Conservation (phyloP, 768 basidiomycete genomes). For the Tylopilus sp. region DNA sequence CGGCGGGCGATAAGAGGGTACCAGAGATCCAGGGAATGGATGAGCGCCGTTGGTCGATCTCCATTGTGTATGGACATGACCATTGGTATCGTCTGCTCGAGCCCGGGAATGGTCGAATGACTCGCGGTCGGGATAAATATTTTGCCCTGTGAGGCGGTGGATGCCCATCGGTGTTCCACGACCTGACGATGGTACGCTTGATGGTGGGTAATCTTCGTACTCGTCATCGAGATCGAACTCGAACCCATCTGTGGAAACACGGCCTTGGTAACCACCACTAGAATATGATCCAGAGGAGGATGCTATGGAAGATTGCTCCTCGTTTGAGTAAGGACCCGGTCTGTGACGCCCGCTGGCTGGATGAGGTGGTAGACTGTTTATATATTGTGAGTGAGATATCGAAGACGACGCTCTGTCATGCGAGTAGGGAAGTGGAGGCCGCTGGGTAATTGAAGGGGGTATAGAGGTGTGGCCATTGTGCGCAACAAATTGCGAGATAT, state of each 20-base stretch:
- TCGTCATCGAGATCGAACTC: conserved; percentile 74
- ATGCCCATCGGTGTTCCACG: conserved; percentile 70
- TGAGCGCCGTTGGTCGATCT: conserved; percentile 45
- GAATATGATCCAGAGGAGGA: conserved; percentile 32
- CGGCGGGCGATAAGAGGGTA: conserved; percentile 37
- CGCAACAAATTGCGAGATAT: conserved; percentile 47
- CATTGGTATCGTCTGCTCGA: conserved; percentile 65
- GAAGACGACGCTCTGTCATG: conserved; percentile 38
- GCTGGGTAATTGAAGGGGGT: conserved; percentile 35
- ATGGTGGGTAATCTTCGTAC: conserved; percentile 68
- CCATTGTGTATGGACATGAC: conserved; percentile 64
- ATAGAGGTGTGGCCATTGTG: conserved; percentile 39
- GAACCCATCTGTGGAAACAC: conserved; percentile 65
- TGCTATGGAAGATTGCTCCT: conserved; percentile 35
- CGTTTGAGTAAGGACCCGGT: conserved; percentile 37
- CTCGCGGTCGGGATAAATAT: conserved; percentile 58
- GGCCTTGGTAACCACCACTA: conserved; percentile 23
- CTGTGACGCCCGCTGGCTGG: conserved; percentile 34
- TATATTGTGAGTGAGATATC: conserved; percentile 27
- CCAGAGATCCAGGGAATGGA: conserved; percentile 24
- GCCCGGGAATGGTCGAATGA: conserved; percentile 56
- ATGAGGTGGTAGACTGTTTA: conserved; percentile 32
- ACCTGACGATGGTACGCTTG: conserved; percentile 50
- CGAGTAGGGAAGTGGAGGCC: conserved; percentile 33
- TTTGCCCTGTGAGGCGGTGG: conserved; percentile 55